Evolutionary conservation across 805 yeast genomes (phyloP), one percentile per base, ranked within the genome.

Genomic region (Saturnispora besseyi): DNA sequence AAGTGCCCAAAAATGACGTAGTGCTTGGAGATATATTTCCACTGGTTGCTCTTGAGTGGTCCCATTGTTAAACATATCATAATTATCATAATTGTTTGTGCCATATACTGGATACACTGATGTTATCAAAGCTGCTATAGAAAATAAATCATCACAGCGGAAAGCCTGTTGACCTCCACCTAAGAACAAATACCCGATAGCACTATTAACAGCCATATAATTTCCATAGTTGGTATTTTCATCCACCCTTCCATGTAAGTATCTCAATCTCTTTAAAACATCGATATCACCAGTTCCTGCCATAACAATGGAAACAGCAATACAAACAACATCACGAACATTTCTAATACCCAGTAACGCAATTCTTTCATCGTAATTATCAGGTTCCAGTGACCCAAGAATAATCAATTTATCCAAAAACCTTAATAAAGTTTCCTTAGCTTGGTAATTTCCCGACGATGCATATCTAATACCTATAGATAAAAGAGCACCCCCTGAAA

Each of bases 81-180:
- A 13, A 15, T 15, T 15, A 36, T 51, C 55, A 24, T 56, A 51
- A 29, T 61, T 65, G 29, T 63, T 67, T 41, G 63, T 65, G 1
- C 88, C 84, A 53, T 80, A 82, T 2, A 82, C 71, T 2, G 97
- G 97, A 55, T 87, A 81, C n/a, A 86, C 70, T 0, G 96, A 75
- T 0, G 87, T 76, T 0, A 88, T 67, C 57, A 93, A 71, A 3
- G 83, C 64, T 0, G 90, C 95, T 48, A 82, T 69, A 2, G 87
- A 79, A 58, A 84, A 70, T 49, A 78, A 75, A 3, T 84, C 77
- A 7, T 66, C 57, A 15, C 73, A 75, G 36, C 78, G 73, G 51
- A 93, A 76, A 0, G 95, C 89, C 63, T 80, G 88, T 62, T 88
- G 96, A 0, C 98, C 96, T 1, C 96, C 93, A 0, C 96, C 96